A percentile compares a stretch with the other conserved stretches of the same genome.
Evolutionary conservation across 1,284 basidiomycete species (phyloP).

Genomic region (Ustilago shanxiensis): DNA sequence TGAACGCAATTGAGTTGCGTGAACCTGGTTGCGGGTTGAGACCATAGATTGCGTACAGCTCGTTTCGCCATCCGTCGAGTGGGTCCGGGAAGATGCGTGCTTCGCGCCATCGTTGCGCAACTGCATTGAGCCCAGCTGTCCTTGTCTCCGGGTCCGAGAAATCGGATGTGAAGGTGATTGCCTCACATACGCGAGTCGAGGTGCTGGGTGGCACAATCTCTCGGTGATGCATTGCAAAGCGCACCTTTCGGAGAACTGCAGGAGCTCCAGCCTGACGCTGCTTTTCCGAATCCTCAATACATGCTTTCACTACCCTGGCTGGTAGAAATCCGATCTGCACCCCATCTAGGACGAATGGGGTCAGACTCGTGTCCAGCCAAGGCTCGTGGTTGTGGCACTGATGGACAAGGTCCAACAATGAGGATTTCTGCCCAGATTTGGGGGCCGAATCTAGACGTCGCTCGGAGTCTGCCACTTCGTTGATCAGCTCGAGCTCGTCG

Average conservation of each 20-base stretch:
- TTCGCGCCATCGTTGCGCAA: slow-evolving; percentile 54
- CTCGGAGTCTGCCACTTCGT: slow-evolving; percentile 32
- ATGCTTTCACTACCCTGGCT: slow-evolving; percentile 47
- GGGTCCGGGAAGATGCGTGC: slow-evolving; percentile 56
- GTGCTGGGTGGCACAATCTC: slow-evolving; percentile 33
- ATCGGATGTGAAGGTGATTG: slow-evolving; percentile 36
- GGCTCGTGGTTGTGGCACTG: slow-evolving; percentile 66
- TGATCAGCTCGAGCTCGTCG: slow-evolving; percentile 28
- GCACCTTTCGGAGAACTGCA: slow-evolving; percentile 28
- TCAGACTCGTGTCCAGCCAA: slow-evolving; percentile 54
- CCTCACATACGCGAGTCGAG: slow-evolving; percentile 21
- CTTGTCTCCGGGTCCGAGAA: slow-evolving; percentile 36
- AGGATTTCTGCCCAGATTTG: slow-evolving; percentile 9
- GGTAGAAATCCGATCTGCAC: slow-evolving; percentile 64
- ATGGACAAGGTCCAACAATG: slow-evolving; percentile 54
- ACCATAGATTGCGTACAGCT: slow-evolving; percentile 64
- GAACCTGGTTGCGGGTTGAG: slow-evolving; percentile 27
- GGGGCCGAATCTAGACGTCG: slow-evolving; percentile 11
- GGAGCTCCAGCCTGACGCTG: slow-evolving; percentile 13
- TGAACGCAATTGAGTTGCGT: slow-evolving; percentile 76
- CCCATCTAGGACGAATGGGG: slow-evolving; percentile 56
- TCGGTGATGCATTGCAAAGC: slow-evolving; percentile 40
- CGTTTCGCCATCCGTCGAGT: slow-evolving; percentile 69
- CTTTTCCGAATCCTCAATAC: slow-evolving; percentile 33
- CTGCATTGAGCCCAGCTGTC: slow-evolving; percentile 35